phyloP scores from a whole-genome alignment of 352 stramenopile genomes.

The Pythium utonaiense region DNA sequence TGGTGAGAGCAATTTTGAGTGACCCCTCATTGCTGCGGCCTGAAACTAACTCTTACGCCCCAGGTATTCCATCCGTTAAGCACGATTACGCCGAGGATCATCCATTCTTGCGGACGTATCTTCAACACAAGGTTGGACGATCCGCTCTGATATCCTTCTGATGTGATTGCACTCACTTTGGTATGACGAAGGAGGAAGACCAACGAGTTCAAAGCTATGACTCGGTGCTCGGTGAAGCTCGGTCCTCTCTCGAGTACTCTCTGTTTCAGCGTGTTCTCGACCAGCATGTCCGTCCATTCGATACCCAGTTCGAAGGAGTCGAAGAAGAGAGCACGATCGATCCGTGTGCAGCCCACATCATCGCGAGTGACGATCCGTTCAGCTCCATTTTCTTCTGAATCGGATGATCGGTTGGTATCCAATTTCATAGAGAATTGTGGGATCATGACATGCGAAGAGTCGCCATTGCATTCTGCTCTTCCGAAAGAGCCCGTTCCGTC shows the following conservation, averaged over 20 bases:
- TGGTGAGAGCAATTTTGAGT: neutral
- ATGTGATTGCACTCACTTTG: neutral
- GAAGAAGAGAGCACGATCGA: neutral
- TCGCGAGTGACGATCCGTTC: slow-evolving; percentile 9
- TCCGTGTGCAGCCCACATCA: neutral
- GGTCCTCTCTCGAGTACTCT: slow-evolving; percentile 12
- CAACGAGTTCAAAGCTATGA: neutral
- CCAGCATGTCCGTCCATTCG: neutral
- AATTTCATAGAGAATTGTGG: slow-evolving; percentile 6
- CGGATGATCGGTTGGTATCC: slow-evolving; percentile 7
- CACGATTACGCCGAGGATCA: neutral
- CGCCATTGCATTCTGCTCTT: neutral
- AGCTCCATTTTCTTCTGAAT: slow-evolving; percentile 22
- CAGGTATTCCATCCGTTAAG: neutral
- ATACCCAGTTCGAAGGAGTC: neutral
- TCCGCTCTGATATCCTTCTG: neutral
- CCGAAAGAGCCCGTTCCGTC: neutral
- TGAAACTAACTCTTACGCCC: too few species aligned
- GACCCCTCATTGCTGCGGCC: neutral
- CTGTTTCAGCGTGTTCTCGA: slow-evolving; percentile 1
- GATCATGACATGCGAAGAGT: neutral
- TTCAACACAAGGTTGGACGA: slow-evolving; percentile 4
- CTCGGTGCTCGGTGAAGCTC: neutral
- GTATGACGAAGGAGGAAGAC: neutral
- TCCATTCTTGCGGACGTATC: slow-evolving; percentile 14